Percentiles rank a stretch among this genome's conserved stretches.
Conservation (phyloP, 1,139 yeast species). For the Geotrichum carabidarum region DNA sequence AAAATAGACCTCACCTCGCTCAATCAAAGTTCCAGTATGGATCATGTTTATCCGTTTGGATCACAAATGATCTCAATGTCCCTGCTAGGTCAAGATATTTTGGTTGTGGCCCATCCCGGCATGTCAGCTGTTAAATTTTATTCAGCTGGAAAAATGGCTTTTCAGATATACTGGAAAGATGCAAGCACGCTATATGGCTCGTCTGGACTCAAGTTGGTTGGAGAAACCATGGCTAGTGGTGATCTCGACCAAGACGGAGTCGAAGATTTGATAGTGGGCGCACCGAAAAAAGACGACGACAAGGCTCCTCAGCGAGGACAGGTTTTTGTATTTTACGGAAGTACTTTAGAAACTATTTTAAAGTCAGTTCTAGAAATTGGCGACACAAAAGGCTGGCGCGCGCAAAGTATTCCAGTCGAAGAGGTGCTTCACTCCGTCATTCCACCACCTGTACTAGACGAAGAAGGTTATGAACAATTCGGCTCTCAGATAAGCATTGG, state of each 20-base stretch:
- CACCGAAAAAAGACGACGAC: conserved; percentile 40
- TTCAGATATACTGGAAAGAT: conserved; percentile 23
- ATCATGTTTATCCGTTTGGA: conserved; percentile 31
- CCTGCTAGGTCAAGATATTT: conserved; percentile 25
- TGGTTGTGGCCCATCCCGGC: conserved; percentile 38
- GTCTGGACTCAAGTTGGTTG: conserved; percentile 40
- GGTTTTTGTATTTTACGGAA: conserved; percentile 41
- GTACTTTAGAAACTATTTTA: conserved; percentile 23
- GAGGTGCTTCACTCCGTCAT: conserved; percentile 15
- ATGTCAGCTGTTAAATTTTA: conserved; percentile 32
- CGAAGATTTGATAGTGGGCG: conserved; percentile 44
- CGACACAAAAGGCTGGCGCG: conserved; percentile 37
- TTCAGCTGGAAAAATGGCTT: conserved; percentile 27
- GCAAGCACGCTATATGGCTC: conserved; percentile 36
- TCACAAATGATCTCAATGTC: conserved; percentile 26
- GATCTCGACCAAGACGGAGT: conserved; percentile 39
- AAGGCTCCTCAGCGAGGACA: conserved; percentile 41
- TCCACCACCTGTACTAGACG: conserved; percentile 1
- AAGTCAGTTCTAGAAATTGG: conserved; percentile 17
- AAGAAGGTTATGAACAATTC: conserved; percentile 25
- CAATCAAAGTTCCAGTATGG: conserved; percentile 18
- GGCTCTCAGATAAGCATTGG: conserved; percentile 29
- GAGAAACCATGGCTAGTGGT: conserved; percentile 32
- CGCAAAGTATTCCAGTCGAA: conserved; percentile 34
- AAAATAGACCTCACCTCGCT: not conserved